Conservation (phyloP, 2,329 filamentous ascomycete species). For the Aspergillus fumigatiaffinis region DNA sequence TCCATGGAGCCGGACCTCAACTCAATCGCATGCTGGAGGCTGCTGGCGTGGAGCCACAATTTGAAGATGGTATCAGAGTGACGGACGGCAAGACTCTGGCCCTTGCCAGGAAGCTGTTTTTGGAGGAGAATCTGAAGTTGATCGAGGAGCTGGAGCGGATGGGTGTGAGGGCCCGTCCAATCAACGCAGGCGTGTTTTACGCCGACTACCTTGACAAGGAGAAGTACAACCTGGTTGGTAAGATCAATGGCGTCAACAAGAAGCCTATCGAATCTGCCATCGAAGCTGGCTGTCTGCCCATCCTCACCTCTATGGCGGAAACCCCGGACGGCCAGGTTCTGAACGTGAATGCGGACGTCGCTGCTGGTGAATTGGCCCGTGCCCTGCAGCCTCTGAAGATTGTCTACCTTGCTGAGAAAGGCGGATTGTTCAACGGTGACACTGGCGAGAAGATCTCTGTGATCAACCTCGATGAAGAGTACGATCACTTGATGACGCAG, state of each 20-base stretch:
- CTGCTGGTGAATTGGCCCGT: constrained; percentile 85
- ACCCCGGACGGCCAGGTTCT: constrained; percentile 85
- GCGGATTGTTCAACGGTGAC: constrained; percentile 88
- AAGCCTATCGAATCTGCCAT: constrained; percentile 87
- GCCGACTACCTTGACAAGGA: constrained; percentile 95
- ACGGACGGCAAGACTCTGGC: constrained; percentile 94
- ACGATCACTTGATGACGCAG: constrained; percentile 85
- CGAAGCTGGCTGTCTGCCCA: constrained; percentile 82
- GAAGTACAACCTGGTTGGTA: constrained; percentile 92
- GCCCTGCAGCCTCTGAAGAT: constrained; percentile 92
- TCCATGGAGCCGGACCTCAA: constrained; percentile 92
- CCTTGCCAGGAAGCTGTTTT: constrained; percentile 84
- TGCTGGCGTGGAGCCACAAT: constrained; percentile 89
- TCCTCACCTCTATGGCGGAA: constrained; percentile 95
- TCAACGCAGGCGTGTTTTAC: constrained; percentile 84
- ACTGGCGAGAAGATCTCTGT: constrained; percentile 93
- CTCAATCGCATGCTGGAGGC: constrained; percentile 86
- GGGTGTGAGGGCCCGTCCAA: constrained; percentile 81
- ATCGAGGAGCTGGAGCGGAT: constrained; percentile 85
- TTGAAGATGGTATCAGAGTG: constrained; percentile 92
- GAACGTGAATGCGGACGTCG: constrained; percentile 97
- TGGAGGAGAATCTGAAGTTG: constrained; percentile 92
- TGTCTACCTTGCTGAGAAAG: constrained; percentile 97
- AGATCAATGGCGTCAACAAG: constrained; percentile 90
- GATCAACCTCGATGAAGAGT: constrained; percentile 97